Evolutionary conservation across 768 basidiomycete genomes (phyloP).

Genomic region (Serendipita sp.): DNA sequence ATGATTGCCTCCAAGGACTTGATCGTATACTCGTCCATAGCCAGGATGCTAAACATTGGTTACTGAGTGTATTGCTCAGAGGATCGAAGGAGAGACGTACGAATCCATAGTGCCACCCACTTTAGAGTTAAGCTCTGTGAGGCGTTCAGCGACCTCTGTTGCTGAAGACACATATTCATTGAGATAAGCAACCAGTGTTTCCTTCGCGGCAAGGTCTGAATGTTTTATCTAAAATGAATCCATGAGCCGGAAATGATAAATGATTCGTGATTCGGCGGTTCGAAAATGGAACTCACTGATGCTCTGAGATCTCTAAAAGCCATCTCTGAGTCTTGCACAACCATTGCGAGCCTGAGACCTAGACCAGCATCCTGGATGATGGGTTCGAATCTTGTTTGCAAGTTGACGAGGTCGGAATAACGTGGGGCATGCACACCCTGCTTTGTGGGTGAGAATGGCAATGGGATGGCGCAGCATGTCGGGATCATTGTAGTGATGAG

Average conservation of each 20-base stretch:
- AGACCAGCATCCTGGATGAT: neutral
- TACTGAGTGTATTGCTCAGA: neutral
- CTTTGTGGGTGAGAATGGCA: neutral
- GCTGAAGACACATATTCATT: neutral
- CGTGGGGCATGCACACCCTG: neutral
- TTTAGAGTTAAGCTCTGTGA: neutral
- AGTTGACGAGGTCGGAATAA: neutral
- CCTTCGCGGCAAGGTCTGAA: neutral
- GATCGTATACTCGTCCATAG: slow-evolving; percentile 3
- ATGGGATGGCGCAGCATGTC: neutral
- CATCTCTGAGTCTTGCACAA: neutral
- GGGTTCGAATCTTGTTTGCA: slow-evolving; percentile 1
- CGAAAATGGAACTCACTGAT: neutral
- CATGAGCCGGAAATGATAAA: slow-evolving; percentile 7
- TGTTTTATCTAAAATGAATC: slow-evolving; percentile 19
- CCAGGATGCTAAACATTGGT: neutral
- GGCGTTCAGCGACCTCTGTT: neutral
- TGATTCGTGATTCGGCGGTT: slow-evolving; percentile 46
- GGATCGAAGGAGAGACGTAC: neutral
- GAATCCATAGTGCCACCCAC: neutral
- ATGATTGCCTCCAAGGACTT: neutral
- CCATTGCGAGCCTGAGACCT: neutral
- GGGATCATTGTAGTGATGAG: neutral
- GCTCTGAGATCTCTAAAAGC: neutral
- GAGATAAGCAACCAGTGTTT: neutral